Percentiles rank a stretch among this genome's conserved stretches.
phyloP scores from a whole-genome alignment of 2,329 filamentous ascomycete species.

The Penicillium sp. region DNA sequence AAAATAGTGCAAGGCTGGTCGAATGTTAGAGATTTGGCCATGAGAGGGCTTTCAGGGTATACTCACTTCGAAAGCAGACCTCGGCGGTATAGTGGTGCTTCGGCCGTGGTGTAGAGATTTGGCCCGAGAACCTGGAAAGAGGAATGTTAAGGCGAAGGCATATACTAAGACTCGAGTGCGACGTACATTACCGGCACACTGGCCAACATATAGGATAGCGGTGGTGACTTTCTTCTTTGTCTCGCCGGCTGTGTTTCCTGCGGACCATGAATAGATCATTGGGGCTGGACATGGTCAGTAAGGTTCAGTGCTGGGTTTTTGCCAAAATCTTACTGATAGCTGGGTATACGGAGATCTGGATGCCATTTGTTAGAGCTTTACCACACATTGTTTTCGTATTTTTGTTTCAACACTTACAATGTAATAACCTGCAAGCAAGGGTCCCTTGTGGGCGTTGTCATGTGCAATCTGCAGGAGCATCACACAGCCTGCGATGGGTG shows the following conservation, averaged over 20 bases:
- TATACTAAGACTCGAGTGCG: background rate
- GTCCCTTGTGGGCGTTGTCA: constrained; percentile 48
- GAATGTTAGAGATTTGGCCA: constrained; percentile 10
- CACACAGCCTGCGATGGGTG: constrained; percentile 58
- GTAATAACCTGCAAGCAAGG: constrained; percentile 60
- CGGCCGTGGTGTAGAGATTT: constrained; percentile 62
- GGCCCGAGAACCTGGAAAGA: constrained; percentile 58
- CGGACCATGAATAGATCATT: constrained; percentile 71
- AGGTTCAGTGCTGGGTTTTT: background rate
- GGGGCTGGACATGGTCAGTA: constrained; percentile 48
- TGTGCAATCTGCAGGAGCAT: constrained; percentile 56
- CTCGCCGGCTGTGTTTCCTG: constrained; percentile 63
- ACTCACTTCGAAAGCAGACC: constrained; percentile 59
- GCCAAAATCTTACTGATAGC: constrained; percentile 49
- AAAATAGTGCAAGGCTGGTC: constrained; percentile 57
- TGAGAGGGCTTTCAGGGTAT: background rate
- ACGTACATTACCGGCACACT: constrained; percentile 61
- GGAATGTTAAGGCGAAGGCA: background rate
- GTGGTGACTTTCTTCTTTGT: constrained; percentile 70
- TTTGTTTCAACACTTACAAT: constrained; percentile 32
- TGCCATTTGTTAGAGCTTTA: background rate
- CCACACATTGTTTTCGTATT: background rate
- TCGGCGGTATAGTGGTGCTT: constrained; percentile 59
- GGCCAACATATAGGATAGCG: constrained; percentile 64
- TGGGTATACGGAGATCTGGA: constrained; percentile 59